Conservation (phyloP, 306 rosid species). For the Astragalus glycyphyllos region DNA sequence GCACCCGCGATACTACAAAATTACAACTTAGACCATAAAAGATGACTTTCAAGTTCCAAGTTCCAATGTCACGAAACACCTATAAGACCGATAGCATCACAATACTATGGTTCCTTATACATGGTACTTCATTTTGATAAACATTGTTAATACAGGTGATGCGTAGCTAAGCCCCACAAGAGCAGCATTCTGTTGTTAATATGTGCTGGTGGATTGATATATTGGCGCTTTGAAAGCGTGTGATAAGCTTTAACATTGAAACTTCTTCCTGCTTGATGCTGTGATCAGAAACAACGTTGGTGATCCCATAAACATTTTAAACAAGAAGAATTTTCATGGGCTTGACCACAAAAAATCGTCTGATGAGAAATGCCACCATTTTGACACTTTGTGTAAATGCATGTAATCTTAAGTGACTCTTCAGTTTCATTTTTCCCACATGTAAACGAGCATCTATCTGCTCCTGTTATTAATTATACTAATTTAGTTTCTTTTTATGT, state of each 20-base stretch:
- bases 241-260: background rate
- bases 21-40: background rate
- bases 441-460: background rate
- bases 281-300: slow-evolving; percentile 15
- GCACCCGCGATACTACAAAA: slow-evolving; percentile 1
- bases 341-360: slow-evolving; percentile 12
- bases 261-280: slow-evolving; percentile 3
- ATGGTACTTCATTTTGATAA: background rate
- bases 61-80: background rate
- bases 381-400: slow-evolving; percentile 15
- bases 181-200: slow-evolving; percentile 27
- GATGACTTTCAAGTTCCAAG: background rate
- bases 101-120: background rate
- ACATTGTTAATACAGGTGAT: slow-evolving; percentile 35
- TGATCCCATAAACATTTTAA: slow-evolving; percentile 27
- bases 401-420: background rate
- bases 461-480: background rate
- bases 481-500: background rate
- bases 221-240: slow-evolving; percentile 15
- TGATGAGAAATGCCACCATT: slow-evolving; percentile 9
- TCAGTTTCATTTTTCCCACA: background rate
- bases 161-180: slow-evolving; percentile 28
- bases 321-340: background rate
- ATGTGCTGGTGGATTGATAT: slow-evolving; percentile 9
- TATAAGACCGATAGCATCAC: background rate